phyloP scores from a whole-genome alignment of 2,329 filamentous ascomycete species.

The Colletotrichum melonis region DNA sequence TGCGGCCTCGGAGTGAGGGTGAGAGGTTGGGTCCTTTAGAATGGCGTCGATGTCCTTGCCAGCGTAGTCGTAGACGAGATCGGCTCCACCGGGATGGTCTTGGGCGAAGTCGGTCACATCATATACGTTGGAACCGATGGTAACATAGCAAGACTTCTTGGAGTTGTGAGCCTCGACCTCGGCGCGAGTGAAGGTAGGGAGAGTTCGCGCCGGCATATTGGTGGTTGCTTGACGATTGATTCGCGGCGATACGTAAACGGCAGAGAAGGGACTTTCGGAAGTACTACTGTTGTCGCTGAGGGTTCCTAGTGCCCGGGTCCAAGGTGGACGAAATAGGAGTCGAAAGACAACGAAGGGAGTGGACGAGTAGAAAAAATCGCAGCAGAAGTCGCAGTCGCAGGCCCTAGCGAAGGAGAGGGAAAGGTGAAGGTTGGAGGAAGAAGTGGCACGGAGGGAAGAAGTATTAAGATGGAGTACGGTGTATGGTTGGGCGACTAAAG shows the following conservation, averaged over 20 bases:
- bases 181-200: slow-evolving; percentile 84
- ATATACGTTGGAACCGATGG: slow-evolving; percentile 89
- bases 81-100: slow-evolving; percentile 89
- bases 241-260: slow-evolving; percentile 29
- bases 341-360: slow-evolving; percentile 28
- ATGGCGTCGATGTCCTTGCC: slow-evolving; percentile 88
- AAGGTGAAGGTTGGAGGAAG: not conserved
- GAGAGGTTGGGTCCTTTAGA: slow-evolving; percentile 84
- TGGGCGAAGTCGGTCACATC: slow-evolving; percentile 93
- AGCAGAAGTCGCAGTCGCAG: slow-evolving; percentile 15
- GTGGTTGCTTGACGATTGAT: slow-evolving; percentile 12
- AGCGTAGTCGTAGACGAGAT: slow-evolving; percentile 89
- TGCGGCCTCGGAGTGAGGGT: slow-evolving; percentile 89
- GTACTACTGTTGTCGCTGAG: slow-evolving; percentile 5
- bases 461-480: slow-evolving; percentile 18
- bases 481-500: slow-evolving; percentile 1
- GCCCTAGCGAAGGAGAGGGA: slow-evolving; percentile 10
- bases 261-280: slow-evolving; percentile 8
- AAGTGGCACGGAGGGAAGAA: not conserved
- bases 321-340: slow-evolving; percentile 12
- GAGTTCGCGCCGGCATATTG: slow-evolving; percentile 80
- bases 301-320: slow-evolving; percentile 7
- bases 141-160: slow-evolving; percentile 90
- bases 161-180: slow-evolving; percentile 87
- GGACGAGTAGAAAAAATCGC: slow-evolving; percentile 24